Base-by-base conservation (phyloP, 2,329 filamentous ascomycete species). In the Xylariomycetidae sp. region DNA sequence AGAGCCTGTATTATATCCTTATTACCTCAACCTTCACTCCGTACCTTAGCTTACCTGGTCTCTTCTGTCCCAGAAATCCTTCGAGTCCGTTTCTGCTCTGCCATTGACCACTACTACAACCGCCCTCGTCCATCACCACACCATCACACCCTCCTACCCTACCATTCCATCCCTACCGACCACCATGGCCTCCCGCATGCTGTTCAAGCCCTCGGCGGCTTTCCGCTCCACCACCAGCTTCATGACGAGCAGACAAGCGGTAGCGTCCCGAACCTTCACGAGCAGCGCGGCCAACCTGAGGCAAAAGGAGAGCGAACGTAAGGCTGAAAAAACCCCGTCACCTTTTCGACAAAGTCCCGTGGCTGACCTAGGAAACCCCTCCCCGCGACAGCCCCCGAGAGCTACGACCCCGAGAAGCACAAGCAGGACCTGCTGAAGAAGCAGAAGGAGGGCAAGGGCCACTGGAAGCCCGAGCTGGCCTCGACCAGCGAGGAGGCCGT, bases 381-480 rank as follows among this genome's bases (percentile, higher is more conserved):
- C 20, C 25, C 10, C 12, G 25, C 26, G 6, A 14, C 19, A 20
- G 10, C 19, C n/a, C 9, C 10, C n/a, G n/a, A n/a, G n/a, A 61
- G 69, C 43, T 60, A 63, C 48, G 72, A 55, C 37, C 47, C 51
- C 3, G 52, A 79, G 40, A 71, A 63, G 53, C 75, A 79, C 62
- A 79, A 81, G 63, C 58, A 71, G 35, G 74, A 80, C 50, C 67
- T 68, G 16, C 61, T 82, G 26, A 39, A 69, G 43, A 88, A 89
- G 67, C 73, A 85, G 39, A 76, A 81, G 57, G 61, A 72, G 24
- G 85, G 84, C 40, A 71, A 76, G 56, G 80, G 70, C 33, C 72
- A 86, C 54, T 92, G 86, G 85, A 82, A 84, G 63, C 70, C 81
- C 15, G 79, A 82, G 56, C 68, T 93, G 31, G 85, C 85, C 3